Conservation (phyloP, 1,139 yeast genomes). For the Pichia sp. region DNA sequence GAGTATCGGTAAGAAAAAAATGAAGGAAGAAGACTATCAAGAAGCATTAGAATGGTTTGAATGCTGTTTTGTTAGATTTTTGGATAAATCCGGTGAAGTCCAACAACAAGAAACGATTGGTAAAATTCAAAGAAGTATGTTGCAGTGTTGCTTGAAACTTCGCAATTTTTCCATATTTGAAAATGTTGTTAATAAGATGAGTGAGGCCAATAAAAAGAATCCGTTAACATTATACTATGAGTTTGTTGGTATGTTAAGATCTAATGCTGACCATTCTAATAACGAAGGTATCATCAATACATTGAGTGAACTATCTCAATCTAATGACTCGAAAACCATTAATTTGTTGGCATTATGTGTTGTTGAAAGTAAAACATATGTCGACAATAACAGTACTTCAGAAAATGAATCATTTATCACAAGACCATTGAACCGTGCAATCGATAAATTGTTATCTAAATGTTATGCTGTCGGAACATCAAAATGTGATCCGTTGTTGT, state of each 20-base stretch:
- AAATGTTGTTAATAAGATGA: constrained; percentile 20
- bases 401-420: not conserved
- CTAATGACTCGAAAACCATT: constrained; percentile 14
- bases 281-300: constrained; percentile 15
- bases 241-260: constrained; percentile 24
- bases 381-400: not conserved
- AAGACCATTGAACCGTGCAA: constrained; percentile 22
- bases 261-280: constrained; percentile 16
- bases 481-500: constrained; percentile 20
- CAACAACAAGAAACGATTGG: constrained; percentile 27
- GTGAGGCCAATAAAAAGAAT: constrained; percentile 18
- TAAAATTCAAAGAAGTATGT: constrained; percentile 33
- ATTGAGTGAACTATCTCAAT: constrained; percentile 13
- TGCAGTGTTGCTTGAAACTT: constrained; percentile 26
- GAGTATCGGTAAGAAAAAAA: constrained; percentile 32
- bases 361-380: constrained; percentile 19
- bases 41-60: constrained; percentile 32
- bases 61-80: constrained; percentile 28
- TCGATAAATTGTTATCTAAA: constrained; percentile 22
- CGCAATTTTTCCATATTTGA: constrained; percentile 21
- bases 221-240: constrained; percentile 32
- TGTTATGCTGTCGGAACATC: constrained; percentile 4
- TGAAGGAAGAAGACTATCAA: constrained; percentile 20
- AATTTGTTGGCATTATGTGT: constrained; percentile 27
- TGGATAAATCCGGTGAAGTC: constrained; percentile 18